phyloP scores from a whole-genome alignment of 352 stramenopile genomes.

The Globisporangium abappressorium region DNA sequence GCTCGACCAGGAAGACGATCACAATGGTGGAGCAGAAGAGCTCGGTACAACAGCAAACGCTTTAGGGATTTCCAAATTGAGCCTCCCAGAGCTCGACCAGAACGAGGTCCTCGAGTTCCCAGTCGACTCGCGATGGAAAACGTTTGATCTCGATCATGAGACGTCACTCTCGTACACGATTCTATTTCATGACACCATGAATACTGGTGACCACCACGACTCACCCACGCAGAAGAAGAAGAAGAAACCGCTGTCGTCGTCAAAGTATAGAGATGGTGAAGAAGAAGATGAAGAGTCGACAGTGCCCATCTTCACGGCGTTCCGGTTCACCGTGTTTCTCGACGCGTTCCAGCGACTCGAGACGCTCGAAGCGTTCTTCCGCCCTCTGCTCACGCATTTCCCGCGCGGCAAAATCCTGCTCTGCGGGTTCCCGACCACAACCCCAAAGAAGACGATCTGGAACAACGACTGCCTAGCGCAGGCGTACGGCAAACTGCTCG shows the following conservation, averaged over 20 bases:
- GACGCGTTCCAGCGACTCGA: constrained; percentile 65
- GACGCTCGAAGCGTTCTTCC: constrained; percentile 59
- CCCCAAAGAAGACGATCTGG: constrained; percentile 34
- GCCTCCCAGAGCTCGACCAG: constrained; percentile 7
- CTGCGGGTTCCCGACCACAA: constrained; percentile 50
- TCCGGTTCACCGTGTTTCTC: constrained; percentile 64
- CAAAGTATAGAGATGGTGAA: constrained; percentile 5
- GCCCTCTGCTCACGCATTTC: constrained; percentile 50
- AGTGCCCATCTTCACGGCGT: constrained; percentile 18
- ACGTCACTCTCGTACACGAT: constrained; percentile 49
- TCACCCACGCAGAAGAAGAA: background rate
- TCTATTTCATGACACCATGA: constrained; percentile 31
- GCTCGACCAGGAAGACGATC: background rate
- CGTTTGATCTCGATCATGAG: constrained; percentile 42
- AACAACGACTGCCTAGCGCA: constrained; percentile 47
- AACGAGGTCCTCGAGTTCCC: constrained; percentile 33
- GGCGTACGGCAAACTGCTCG: constrained; percentile 47
- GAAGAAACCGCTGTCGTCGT: background rate
- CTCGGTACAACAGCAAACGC: no score
- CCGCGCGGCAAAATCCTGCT: constrained; percentile 62
- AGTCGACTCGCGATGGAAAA: constrained; percentile 34
- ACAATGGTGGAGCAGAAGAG: background rate
- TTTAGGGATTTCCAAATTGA: background rate
- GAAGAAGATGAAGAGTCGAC: constrained; percentile 17
- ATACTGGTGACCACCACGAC: background rate